These are phyloP conservation scores for Tolypocladium endophyticum DNA, from an alignment of 2,329 filamentous ascomycete species.

Conservation along the genomic window DNA sequence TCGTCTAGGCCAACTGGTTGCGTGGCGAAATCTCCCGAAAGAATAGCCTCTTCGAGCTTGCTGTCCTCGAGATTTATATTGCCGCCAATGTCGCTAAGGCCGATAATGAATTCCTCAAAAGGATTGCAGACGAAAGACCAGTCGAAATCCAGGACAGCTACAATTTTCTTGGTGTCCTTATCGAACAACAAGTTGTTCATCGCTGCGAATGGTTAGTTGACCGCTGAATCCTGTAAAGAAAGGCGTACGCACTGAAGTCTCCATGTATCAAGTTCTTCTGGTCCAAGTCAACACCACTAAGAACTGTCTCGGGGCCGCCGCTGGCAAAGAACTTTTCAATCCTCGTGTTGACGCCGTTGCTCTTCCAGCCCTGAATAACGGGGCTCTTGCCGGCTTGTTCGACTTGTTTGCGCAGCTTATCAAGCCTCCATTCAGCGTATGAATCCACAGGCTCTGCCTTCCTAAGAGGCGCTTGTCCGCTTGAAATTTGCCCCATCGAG, in stretches of 20 bases:
- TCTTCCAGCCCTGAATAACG: conserved; percentile 11
- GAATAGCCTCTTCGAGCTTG: neutral
- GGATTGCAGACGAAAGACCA: conserved; percentile 13
- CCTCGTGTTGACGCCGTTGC: conserved; percentile 3
- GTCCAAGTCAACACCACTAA: conserved; percentile 7
- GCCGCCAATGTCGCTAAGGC: conserved; percentile 4
- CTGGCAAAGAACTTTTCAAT: conserved; percentile 8
- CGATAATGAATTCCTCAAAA: conserved; percentile 12
- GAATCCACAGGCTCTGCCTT: conserved; percentile 7
- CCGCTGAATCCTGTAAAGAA: neutral
- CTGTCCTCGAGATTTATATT: neutral
- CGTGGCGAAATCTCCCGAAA: neutral
- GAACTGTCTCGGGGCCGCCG: conserved; percentile 2
- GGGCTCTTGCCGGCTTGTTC: conserved; percentile 4
- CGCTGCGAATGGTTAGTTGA: conserved; percentile 4
- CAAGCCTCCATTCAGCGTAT: conserved; percentile 8
- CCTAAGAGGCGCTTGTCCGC: conserved; percentile 6
- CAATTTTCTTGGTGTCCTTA: conserved; percentile 8
- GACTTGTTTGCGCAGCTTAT: conserved; percentile 4
- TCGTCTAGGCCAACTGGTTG: neutral
- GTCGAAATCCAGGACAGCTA: conserved; percentile 17
- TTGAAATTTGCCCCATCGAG: conserved; percentile 5
- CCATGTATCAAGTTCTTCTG: conserved; percentile 11
- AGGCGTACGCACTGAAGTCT: conserved; percentile 14
- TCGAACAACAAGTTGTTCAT: conserved; percentile 17